Conservation (phyloP, 441 rosid species). For the Euphorbia schlechtendalii region DNA sequence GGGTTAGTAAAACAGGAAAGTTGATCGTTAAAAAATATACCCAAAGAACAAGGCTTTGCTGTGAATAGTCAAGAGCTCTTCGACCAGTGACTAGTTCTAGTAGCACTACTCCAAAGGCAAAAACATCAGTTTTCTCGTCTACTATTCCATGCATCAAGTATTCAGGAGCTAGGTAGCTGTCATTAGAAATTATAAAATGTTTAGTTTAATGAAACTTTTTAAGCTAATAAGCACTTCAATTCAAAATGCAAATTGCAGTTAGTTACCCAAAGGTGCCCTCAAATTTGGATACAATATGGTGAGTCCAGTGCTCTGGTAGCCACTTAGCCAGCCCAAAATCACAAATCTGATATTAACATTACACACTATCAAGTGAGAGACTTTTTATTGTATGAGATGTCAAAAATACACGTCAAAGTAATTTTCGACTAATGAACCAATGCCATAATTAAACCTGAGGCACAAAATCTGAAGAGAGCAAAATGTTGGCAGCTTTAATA, state of each 20-base stretch:
- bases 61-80: constrained; percentile 67
- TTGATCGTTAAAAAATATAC: constrained; percentile 31
- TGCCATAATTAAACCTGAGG: constrained; percentile 42
- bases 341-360: constrained; percentile 55
- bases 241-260: neutral
- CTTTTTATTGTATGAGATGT: no score
- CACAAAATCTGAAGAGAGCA: constrained; percentile 58
- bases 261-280: constrained; percentile 90
- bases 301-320: constrained; percentile 86
- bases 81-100: constrained; percentile 74
- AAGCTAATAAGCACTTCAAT: no score
- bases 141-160: constrained; percentile 85
- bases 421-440: no score
- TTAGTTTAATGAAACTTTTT: neutral
- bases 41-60: constrained; percentile 79
- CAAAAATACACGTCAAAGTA: no score
- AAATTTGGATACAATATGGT: constrained; percentile 62
- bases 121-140: constrained; percentile 85
- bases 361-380: no score
- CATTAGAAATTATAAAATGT: neutral
- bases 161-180: constrained; percentile 79
- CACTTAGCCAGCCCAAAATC: constrained; percentile 89
- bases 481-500: constrained; percentile 74
- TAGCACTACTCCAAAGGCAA: constrained; percentile 67
- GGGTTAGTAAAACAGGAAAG: neutral